These are phyloP conservation scores for Carex myosuroides DNA, from an alignment of 176 grass and related monocot genomes.

Conservation along the genomic window DNA sequence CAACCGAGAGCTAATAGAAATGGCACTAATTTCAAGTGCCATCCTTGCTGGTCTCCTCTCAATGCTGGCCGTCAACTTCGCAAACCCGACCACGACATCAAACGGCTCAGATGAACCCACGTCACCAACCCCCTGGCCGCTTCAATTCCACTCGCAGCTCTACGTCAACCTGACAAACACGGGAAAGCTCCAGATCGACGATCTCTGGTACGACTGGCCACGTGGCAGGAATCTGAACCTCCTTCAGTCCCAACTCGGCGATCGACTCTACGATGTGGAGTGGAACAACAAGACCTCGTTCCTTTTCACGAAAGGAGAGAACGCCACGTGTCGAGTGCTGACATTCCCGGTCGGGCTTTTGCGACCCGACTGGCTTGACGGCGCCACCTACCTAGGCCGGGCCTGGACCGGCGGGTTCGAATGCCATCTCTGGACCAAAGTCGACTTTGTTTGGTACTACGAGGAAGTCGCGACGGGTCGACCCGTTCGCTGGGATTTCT, in stretches of 20 bases:
- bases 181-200: constrained; percentile 43
- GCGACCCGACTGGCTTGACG: constrained; percentile 43
- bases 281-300: constrained; percentile 80
- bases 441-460: constrained; percentile 72
- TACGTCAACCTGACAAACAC: constrained; percentile 52
- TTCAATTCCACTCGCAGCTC: constrained; percentile 60
- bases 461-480: constrained; percentile 69
- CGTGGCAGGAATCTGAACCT: constrained; percentile 59
- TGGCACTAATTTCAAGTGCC: neutral
- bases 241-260: constrained; percentile 46
- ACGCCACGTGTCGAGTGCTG: constrained; percentile 27
- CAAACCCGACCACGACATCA: neutral
- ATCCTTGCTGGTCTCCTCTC: neutral
- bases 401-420: constrained; percentile 42
- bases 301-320: constrained; percentile 30
- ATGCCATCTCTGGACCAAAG: constrained; percentile 70
- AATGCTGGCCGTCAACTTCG: neutral
- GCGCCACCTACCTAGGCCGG: constrained; percentile 62
- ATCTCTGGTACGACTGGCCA: constrained; percentile 85
- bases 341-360: constrained; percentile 51
- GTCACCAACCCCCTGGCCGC: constrained; percentile 44
- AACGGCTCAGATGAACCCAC: constrained; percentile 8
- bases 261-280: constrained; percentile 59
- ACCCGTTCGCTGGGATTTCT: constrained; percentile 91
- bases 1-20: neutral